phyloP scores from a whole-genome alignment of 1,139 yeast genomes.

The Suhomyces ambrosiae region DNA sequence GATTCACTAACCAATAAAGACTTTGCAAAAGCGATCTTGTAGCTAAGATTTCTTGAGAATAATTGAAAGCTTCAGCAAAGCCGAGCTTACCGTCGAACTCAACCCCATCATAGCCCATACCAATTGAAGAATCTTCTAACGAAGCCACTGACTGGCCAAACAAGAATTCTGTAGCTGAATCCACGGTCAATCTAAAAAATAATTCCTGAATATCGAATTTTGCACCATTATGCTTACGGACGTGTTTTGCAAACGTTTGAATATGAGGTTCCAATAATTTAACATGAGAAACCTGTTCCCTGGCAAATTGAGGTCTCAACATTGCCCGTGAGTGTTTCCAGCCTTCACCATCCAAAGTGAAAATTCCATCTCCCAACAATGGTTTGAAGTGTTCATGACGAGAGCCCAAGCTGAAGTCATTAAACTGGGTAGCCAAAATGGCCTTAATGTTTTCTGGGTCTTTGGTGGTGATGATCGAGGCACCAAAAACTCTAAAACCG shows the following conservation, averaged over 20 bases:
- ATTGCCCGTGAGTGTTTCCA: conserved; percentile 62
- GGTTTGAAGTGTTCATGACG: conserved; percentile 48
- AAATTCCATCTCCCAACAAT: conserved; percentile 58
- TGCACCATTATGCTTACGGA: conserved; percentile 25
- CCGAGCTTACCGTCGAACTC: conserved; percentile 28
- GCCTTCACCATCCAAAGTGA: conserved; percentile 55
- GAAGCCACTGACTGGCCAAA: conserved; percentile 41
- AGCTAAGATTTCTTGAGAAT: conserved; percentile 33
- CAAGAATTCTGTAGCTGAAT: conserved; percentile 45
- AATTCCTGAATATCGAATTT: conserved; percentile 40
- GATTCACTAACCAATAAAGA: conserved; percentile 31
- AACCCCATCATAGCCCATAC: conserved; percentile 16
- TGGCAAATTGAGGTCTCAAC: conserved; percentile 60
- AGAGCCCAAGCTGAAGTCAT: conserved; percentile 53
- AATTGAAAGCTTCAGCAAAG: conserved; percentile 37
- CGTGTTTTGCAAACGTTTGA: conserved; percentile 37
- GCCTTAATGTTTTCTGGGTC: conserved; percentile 40
- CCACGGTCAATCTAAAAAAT: conserved; percentile 42
- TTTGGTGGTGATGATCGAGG: conserved; percentile 18
- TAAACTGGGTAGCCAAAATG: conserved; percentile 46
- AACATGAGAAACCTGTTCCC: conserved; percentile 57
- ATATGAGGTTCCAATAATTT: conserved; percentile 51
- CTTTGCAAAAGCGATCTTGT: conserved; percentile 33
- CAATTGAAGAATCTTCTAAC: conserved; percentile 33
- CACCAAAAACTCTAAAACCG: conserved; percentile 18